Base-by-base conservation (phyloP, 768 basidiomycete genomes). In the Xerocomellus dryophilus region DNA sequence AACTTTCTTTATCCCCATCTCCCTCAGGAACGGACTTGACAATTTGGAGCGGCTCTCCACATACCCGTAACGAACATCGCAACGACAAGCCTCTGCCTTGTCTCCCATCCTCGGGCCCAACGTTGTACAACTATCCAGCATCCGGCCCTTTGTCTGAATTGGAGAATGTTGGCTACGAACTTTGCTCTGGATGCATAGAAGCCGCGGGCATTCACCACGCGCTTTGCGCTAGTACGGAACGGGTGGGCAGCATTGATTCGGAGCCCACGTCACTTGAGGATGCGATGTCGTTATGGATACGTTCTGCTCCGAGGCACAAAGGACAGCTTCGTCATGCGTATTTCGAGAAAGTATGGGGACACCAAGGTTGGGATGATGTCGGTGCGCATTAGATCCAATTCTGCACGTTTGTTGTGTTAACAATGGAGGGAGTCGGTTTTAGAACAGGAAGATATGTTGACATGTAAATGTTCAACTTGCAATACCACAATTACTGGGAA, bases 301-400 rank as follows among this genome's bases (percentile, higher is more conserved):
- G 88, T 35, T 80, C 84, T 29, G 84, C 86, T 2, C 88, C 89
- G 1, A 82, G 81, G 45, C 74, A 74, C 61, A 91, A 90, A 67
- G 90, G 90, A 14, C 81, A 88, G 56, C 69, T 87, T 44, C 80
- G 94, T 11, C 94, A 98, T 66, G 86, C 90, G 2, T 98, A 88
- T 66, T 71, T 82, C 41, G 94, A 96, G 71, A 90, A 90, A 68
- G 78, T 88, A 3, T 97, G 94, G 95, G 85, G 85, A 1, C 80
- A 79, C 31, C 72, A 74, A 39, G 89, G 90, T 1, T 97, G 95
- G 95, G 84, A 84, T 53, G 90, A 93, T 65, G 85, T 97, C 48
- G 90, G 93, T 93, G 65, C 57, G 88, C 79, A 41, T 36, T 43
- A 18, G 34, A 41, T 39, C 34, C 17, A 15, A 31, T 18, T 21